phyloP scores from a whole-genome alignment of 805 yeast species.

The Torulaspora franciscae region DNA sequence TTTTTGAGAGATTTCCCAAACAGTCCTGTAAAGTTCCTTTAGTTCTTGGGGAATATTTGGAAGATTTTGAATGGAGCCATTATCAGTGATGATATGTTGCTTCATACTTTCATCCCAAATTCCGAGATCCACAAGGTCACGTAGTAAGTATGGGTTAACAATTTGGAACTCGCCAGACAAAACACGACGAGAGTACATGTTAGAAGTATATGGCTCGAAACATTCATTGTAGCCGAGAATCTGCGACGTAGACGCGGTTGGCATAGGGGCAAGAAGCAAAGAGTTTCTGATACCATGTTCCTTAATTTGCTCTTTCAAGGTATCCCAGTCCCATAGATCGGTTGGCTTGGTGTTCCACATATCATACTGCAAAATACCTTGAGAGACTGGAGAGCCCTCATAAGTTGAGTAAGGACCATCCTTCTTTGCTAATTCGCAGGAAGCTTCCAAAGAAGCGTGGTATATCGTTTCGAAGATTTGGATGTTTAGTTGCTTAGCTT shows the following conservation, averaged over 20 bases:
- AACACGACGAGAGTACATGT: constrained; percentile 85
- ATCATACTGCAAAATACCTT: constrained; percentile 82
- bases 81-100: constrained; percentile 63
- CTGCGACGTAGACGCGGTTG: constrained; percentile 96
- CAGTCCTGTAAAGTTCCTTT: constrained; percentile 82
- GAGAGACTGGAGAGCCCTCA: constrained; percentile 83
- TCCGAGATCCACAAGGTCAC: constrained; percentile 76
- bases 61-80: constrained; percentile 82
- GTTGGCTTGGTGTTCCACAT: constrained; percentile 79
- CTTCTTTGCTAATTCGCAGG: constrained; percentile 68
- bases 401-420: constrained; percentile 70
- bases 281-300: constrained; percentile 80
- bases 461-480: constrained; percentile 94
- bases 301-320: constrained; percentile 53
- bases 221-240: constrained; percentile 91
- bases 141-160: constrained; percentile 78
- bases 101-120: constrained; percentile 80
- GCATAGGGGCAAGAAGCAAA: constrained; percentile 89
- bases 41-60: constrained; percentile 68
- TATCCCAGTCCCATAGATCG: constrained; percentile 82
- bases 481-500: constrained; percentile 68
- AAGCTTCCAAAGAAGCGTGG: constrained; percentile 87
- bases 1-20: constrained; percentile 93
- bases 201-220: constrained; percentile 93
- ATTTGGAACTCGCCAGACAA: constrained; percentile 91